Conservation (phyloP, 1,284 basidiomycete genomes). For the Apiotrichum siamense region DNA sequence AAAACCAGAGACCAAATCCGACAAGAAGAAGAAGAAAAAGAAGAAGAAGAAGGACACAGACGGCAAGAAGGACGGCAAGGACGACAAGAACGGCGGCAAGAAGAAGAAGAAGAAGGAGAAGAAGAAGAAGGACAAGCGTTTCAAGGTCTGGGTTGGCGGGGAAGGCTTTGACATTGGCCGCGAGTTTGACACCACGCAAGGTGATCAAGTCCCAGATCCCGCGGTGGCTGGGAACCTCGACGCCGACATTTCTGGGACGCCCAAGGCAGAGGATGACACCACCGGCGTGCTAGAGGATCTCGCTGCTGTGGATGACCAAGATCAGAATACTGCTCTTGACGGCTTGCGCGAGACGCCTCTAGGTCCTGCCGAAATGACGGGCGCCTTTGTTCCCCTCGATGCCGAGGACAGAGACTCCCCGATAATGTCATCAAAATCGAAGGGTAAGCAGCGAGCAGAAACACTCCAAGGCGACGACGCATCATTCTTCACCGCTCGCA, state of each 20-base stretch:
- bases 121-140: conserved; percentile 7
- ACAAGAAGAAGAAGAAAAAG: conserved; percentile 4
- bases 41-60: conserved; percentile 13
- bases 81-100: conserved; percentile 5
- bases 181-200: conserved; percentile 25
- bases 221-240: neutral
- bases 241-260: neutral
- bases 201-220: neutral
- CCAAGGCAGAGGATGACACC: neutral
- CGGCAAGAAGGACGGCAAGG: conserved; percentile 7
- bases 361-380: too few relatives aligned
- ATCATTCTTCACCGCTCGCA: neutral
- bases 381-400: too few relatives aligned
- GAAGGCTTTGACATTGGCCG: conserved; percentile 43
- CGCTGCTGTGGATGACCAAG: neutral
- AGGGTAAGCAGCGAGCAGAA: neutral
- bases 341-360: too few relatives aligned
- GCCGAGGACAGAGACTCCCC: too few relatives aligned
- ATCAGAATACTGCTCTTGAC: neutral
- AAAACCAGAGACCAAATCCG: too few relatives aligned
- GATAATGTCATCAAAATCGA: neutral
- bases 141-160: conserved; percentile 28
- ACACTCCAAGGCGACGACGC: neutral
- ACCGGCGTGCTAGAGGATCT: neutral
- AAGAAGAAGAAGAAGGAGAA: conserved; percentile 18